Base-by-base conservation (phyloP, 2,329 filamentous ascomycete genomes). In the Thelonectria discophora region DNA sequence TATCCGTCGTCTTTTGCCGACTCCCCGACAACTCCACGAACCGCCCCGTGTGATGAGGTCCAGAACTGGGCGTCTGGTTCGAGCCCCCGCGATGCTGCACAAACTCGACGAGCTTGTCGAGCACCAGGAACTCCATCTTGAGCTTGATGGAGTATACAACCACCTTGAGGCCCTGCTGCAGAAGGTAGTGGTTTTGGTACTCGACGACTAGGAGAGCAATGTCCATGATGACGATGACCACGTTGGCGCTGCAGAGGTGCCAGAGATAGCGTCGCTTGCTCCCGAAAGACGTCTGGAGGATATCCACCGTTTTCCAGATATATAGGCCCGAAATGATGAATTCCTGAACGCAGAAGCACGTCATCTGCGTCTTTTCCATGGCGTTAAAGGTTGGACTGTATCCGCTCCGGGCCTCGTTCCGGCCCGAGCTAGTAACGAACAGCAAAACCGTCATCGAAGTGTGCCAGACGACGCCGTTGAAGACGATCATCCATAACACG, bases 401-500 rank as follows among this genome's bases (percentile, higher is more conserved):
- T 21, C 21, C 21, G 15, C 15, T 24, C n/a, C 39, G 6, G 3
- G 15, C 40, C 11, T 17, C 10, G n/a, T 13, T 20, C 12, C 32
- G 15, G 4, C 43, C 65, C 3, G 75, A 75, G 65, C 82, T 82
- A 8, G 81, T 75, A 12, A 81, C 85, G 58, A 81, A 86, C 2
- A 82, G 83, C n/a, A 89, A 70, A 2, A 88, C 77, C 0, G 81
- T 83, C 10, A 83, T 86, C 0, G 82, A 82, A 0, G 83, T 73
- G 65, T 88, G 84, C 18, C 87, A 75, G 3, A 86, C 60, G 30
- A 87, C 65, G 18, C 78, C 79, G 68, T 87, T 82, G 64, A 79
- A 70, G 55, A 87, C 79, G 58, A 90, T 88, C 81, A 88, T 86
- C 62, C 68, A 77, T 1, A 87, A 77, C 0, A 86, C 81, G 9